Evolutionary conservation across 345 rosid species (phyloP).

Genomic region (Lepidium aucheri): DNA sequence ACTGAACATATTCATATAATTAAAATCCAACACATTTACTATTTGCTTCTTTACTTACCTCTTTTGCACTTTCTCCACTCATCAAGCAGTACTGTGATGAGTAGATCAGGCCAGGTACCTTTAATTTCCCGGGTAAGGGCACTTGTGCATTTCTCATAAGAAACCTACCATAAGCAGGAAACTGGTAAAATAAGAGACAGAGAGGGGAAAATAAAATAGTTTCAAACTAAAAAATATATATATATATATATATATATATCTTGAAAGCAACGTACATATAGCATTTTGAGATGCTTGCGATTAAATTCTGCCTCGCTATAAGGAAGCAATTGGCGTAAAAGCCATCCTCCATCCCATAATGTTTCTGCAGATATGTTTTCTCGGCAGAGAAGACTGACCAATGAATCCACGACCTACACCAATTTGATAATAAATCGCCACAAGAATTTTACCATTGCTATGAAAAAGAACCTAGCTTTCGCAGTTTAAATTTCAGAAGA

Average conservation of each 20-base stretch:
- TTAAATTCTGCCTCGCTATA: slow-evolving; percentile 80
- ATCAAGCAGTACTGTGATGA: slow-evolving; percentile 56
- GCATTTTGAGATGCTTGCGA: slow-evolving; percentile 57
- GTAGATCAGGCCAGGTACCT: slow-evolving; percentile 86
- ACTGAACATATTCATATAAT: slow-evolving; percentile 4
- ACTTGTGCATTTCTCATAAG: slow-evolving; percentile 48
- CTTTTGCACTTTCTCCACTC: slow-evolving; percentile 97
- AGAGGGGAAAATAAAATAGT: background rate
- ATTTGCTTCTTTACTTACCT: slow-evolving; percentile 39
- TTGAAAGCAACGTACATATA: slow-evolving; percentile 42
- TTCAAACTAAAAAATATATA: background rate
- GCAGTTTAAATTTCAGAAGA: background rate
- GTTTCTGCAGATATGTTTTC: slow-evolving; percentile 82
- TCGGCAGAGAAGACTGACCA: slow-evolving; percentile 83
- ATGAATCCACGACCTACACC: slow-evolving; percentile 78
- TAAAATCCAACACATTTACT: background rate
- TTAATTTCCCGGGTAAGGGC: slow-evolving; percentile 51
- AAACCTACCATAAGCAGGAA: slow-evolving; percentile 40
- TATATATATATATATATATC: too few relatives aligned
- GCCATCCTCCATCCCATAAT: slow-evolving; percentile 98
- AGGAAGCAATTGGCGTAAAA: slow-evolving; percentile 91
- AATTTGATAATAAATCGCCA: slow-evolving; percentile 11
- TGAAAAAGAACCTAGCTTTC: background rate
- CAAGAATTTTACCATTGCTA: background rate
- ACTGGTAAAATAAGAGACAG: background rate